Percentiles rank a stretch among this genome's conserved stretches.
Conservation (phyloP, 768 basidiomycete species). For the Termitomyces sp. region DNA sequence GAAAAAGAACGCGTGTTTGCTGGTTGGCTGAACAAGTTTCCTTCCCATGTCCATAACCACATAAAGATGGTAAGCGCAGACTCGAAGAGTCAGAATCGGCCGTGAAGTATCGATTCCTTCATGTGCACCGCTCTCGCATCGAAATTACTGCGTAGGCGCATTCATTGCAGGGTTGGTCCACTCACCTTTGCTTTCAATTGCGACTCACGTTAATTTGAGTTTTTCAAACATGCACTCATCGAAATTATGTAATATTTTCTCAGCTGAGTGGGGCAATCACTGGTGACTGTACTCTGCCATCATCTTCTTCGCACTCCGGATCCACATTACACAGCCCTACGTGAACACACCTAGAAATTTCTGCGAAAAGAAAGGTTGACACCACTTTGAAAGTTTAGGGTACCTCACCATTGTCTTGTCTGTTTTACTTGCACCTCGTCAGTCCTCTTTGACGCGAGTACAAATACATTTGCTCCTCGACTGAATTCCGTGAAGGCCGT, state of each 20-base stretch:
- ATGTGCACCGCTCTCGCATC: too few species aligned
- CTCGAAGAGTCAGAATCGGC: background rate
- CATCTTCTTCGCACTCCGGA: background rate
- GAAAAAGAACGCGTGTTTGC: background rate
- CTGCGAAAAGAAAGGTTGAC: background rate
- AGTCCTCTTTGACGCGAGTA: background rate
- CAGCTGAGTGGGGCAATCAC: background rate
- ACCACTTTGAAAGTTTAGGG: too few species aligned
- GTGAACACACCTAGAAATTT: background rate
- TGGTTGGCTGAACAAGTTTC: background rate
- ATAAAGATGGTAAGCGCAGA: background rate
- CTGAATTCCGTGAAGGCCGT: background rate
- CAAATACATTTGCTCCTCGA: background rate
- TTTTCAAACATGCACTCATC: background rate
- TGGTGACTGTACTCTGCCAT: background rate
- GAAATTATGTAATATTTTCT: background rate
- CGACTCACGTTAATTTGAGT: too few species aligned
- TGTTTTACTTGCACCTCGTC: background rate
- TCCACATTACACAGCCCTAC: background rate
- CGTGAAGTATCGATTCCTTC: too few species aligned
- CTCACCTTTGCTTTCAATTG: too few species aligned
- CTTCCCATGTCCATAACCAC: background rate
- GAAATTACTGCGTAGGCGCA: too few species aligned
- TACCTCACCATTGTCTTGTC: background rate
- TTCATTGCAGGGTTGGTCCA: too few species aligned